phyloP scores from a whole-genome alignment of 1,284 basidiomycete species.

The Microbotryum scabiosae region DNA sequence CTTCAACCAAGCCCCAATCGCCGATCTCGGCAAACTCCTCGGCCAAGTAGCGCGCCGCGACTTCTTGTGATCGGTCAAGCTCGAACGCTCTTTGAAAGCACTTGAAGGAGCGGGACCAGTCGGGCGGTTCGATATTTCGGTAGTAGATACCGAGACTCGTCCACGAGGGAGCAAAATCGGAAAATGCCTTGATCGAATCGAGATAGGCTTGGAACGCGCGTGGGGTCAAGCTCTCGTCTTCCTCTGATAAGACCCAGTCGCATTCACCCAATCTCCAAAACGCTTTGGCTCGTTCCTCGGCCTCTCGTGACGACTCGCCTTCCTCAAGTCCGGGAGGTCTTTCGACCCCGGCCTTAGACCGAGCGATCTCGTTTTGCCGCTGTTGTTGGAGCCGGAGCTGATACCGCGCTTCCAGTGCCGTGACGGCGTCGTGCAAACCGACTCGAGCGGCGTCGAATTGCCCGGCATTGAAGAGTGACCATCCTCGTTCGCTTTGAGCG shows the following conservation, averaged over 20 bases:
- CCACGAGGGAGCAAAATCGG: slow-evolving; percentile 80
- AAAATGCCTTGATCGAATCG: slow-evolving; percentile 63
- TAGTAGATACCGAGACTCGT: slow-evolving; percentile 92
- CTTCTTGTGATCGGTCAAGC: slow-evolving; percentile 77
- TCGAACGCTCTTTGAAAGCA: slow-evolving; percentile 99
- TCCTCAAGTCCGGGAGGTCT: slow-evolving; percentile 48
- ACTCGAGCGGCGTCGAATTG: slow-evolving; percentile 50
- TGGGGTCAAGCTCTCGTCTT: slow-evolving; percentile 37
- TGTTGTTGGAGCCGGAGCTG: slow-evolving; percentile 16
- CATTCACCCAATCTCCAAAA: slow-evolving; percentile 76
- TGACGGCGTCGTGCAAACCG: slow-evolving; percentile 55
- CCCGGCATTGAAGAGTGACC: slow-evolving; percentile 65
- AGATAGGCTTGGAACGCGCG: slow-evolving; percentile 76
- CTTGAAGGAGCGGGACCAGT: slow-evolving; percentile 77
- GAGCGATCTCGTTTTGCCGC: slow-evolving; percentile 22
- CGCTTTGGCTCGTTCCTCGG: slow-evolving; percentile 55
- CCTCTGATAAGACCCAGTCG: slow-evolving; percentile 66
- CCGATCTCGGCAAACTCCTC: slow-evolving; percentile 83
- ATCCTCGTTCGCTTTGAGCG: slow-evolving; percentile 72
- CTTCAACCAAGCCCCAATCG: slow-evolving; percentile 93
- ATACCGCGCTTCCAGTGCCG: slow-evolving; percentile 46
- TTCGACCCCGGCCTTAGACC: slow-evolving; percentile 44
- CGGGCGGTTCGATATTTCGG: slow-evolving; percentile 59
- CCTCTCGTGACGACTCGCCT: slow-evolving; percentile 30
- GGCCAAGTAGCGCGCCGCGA: slow-evolving; percentile 74